Conservation (phyloP, 805 yeast species). For the Teunomyces gatunensis region DNA sequence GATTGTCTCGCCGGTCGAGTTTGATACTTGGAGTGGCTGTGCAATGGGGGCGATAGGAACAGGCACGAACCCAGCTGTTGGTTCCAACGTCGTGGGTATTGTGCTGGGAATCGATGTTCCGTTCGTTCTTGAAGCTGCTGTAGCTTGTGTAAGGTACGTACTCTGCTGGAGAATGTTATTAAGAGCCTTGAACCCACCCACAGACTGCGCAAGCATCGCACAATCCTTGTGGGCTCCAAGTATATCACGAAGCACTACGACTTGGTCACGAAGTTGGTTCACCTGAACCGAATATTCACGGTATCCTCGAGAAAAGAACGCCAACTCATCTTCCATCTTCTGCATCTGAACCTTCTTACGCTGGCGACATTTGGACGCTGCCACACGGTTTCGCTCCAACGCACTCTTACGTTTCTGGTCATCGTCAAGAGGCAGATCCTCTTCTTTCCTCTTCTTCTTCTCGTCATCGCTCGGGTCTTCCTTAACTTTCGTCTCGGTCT, state of each 20-base stretch:
- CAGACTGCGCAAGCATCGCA: slow-evolving; percentile 33
- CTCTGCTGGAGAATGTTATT: slow-evolving; percentile 40
- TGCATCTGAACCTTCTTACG: slow-evolving; percentile 86
- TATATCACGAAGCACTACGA: slow-evolving; percentile 47
- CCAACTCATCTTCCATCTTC: slow-evolving; percentile 77
- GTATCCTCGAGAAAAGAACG: slow-evolving; percentile 68
- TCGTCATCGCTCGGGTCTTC: not conserved
- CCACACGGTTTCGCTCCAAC: slow-evolving; percentile 88
- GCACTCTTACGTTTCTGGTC: slow-evolving; percentile 63
- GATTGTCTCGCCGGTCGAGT: not conserved
- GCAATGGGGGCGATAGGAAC: slow-evolving; percentile 5
- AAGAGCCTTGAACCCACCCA: slow-evolving; percentile 48
- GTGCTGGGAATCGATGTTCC: slow-evolving; percentile 35
- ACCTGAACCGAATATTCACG: slow-evolving; percentile 61
- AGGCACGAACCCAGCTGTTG: not conserved
- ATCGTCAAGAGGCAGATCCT: slow-evolving; percentile 14
- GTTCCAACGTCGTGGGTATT: slow-evolving; percentile 34
- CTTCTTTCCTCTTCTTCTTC: not conserved
- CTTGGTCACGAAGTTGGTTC: slow-evolving; percentile 55
- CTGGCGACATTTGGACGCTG: slow-evolving; percentile 94
- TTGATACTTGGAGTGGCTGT: not conserved
- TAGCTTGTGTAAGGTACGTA: slow-evolving; percentile 22
- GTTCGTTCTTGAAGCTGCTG: slow-evolving; percentile 20
- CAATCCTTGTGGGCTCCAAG: slow-evolving; percentile 53
- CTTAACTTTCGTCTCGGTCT: not conserved